A percentile compares a stretch with the other conserved stretches of the same genome.
These are phyloP conservation scores for Eudorina sp. DNA, from an alignment of 139 green algal species.

Conservation along the genomic window DNA sequence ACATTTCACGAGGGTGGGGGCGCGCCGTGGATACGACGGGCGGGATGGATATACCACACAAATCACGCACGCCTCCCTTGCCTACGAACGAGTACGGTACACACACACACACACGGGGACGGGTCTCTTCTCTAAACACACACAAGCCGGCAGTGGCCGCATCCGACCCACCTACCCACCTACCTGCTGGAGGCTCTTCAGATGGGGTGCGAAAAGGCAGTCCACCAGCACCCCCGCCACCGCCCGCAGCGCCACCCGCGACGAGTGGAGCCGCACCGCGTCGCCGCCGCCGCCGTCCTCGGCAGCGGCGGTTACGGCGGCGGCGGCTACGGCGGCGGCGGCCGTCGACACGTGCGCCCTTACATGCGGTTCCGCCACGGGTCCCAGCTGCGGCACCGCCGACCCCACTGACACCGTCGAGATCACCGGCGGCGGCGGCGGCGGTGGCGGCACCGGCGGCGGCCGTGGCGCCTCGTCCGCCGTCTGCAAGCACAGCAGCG, in stretches of 20 bases:
- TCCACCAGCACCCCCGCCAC: slow-evolving; percentile 1
- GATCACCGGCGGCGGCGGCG: too few species aligned
- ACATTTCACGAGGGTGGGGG: too few species aligned
- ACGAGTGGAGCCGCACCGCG: neutral
- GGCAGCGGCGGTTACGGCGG: neutral
- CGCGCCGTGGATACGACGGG: too few species aligned
- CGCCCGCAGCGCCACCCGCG: neutral
- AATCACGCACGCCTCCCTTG: too few species aligned
- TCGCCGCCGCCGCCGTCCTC: neutral
- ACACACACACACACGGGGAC: neutral
- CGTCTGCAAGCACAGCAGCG: neutral
- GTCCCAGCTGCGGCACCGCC: neutral
- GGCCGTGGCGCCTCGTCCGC: neutral
- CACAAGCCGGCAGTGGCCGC: too few species aligned
- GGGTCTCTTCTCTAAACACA: too few species aligned
- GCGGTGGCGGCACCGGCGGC: neutral
- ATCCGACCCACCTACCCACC: neutral
- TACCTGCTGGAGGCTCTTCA: neutral
- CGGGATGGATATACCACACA: too few species aligned
- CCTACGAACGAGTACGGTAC: neutral
- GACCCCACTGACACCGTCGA: too few species aligned
- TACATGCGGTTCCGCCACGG: neutral
- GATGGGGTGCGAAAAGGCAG: neutral
- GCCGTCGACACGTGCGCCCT: neutral
- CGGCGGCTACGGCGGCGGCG: too few species aligned